Evolutionary conservation across 345 rosid genomes (phyloP).

Genomic region (Diplotaxis tenuifolia): DNA sequence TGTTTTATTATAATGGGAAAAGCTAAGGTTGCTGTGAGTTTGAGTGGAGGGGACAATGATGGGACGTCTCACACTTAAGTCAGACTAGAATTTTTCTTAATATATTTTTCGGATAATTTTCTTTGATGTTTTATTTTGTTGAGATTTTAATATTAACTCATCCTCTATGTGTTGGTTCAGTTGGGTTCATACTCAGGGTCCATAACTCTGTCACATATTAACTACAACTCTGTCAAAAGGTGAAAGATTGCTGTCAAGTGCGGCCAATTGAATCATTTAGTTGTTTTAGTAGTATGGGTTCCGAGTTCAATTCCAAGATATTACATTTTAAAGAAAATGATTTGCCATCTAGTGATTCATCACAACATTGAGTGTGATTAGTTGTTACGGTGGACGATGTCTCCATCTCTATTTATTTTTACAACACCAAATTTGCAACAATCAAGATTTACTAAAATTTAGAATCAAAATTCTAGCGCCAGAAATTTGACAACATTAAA

Average conservation of each 20-base stretch:
- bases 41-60: constrained; percentile 51
- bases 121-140: background rate
- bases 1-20: constrained; percentile 61
- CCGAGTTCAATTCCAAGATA: constrained; percentile 4
- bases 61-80: constrained; percentile 53
- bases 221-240: constrained; percentile 3
- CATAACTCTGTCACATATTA: constrained; percentile 9
- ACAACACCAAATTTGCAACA: too few relatives aligned
- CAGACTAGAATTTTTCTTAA: constrained; percentile 22
- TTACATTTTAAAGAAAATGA: background rate
- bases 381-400: too few relatives aligned
- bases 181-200: constrained; percentile 32
- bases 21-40: constrained; percentile 49
- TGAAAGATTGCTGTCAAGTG: constrained; percentile 21
- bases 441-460: too few relatives aligned
- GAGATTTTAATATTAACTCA: background rate
- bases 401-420: too few relatives aligned
- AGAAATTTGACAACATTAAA: too few relatives aligned
- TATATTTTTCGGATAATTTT: constrained; percentile 17
- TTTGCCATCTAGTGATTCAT: background rate
- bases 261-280: background rate
- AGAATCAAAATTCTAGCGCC: too few relatives aligned
- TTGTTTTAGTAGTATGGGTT: constrained; percentile 17
- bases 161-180: constrained; percentile 20
- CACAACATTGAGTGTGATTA: background rate